Conservation (phyloP, 2,329 filamentous ascomycete genomes). For the Ophiocordyceps camponoti-floridani region DNA sequence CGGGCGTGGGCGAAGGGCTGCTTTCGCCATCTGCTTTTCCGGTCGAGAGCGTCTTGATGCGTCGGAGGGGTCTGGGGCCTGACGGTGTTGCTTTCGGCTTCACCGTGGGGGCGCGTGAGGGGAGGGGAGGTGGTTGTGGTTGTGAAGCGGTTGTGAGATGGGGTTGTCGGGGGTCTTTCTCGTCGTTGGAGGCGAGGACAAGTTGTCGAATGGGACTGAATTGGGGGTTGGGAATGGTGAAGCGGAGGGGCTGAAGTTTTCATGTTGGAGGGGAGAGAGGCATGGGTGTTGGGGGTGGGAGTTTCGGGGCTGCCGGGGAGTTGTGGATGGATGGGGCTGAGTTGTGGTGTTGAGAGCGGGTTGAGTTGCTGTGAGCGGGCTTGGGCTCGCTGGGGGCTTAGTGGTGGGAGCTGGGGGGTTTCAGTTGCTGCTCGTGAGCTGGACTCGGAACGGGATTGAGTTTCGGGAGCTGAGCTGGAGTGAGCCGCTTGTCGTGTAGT, state of each 20-base stretch:
- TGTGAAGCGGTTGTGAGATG: too few relatives aligned
- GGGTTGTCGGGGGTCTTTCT: too few relatives aligned
- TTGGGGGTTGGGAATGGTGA: too few relatives aligned
- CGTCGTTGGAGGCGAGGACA: too few relatives aligned
- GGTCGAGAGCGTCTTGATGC: slow-evolving; percentile 5
- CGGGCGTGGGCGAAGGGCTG: not conserved
- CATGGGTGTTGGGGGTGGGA: too few relatives aligned
- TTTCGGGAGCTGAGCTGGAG: not conserved
- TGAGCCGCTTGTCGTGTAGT: not conserved
- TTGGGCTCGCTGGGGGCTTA: not conserved
- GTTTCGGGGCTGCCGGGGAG: not conserved
- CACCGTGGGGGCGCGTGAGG: not conserved
- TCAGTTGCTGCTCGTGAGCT: not conserved
- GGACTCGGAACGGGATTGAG: not conserved
- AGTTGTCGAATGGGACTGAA: too few relatives aligned
- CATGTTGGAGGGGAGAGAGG: too few relatives aligned
- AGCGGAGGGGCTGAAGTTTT: too few relatives aligned
- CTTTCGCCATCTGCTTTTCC: not conserved
- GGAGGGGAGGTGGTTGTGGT: not conserved
- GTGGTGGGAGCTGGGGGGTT: not conserved
- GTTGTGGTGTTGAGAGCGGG: not conserved
- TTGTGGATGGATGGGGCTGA: not conserved
- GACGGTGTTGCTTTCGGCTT: slow-evolving; percentile 1
- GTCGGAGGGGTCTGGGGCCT: slow-evolving; percentile 5
- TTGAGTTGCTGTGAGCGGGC: not conserved